These are phyloP conservation scores for Globisporangium viniferum DNA, from an alignment of 352 stramenopile species.

Conservation along the genomic window DNA sequence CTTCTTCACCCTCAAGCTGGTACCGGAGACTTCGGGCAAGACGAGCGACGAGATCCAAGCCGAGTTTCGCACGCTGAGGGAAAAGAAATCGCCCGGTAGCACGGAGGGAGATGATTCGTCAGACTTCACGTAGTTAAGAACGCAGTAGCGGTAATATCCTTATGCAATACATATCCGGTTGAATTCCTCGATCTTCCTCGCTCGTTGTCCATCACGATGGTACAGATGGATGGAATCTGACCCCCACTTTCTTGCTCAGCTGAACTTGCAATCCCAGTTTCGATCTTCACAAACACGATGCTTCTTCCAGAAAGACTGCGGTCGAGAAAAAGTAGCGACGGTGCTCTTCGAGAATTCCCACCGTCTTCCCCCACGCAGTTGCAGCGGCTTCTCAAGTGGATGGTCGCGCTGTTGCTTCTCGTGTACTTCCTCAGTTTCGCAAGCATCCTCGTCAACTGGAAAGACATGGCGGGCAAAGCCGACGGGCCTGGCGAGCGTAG, in stretches of 20 bases:
- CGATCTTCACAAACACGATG: neutral
- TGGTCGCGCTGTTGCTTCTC: conserved; percentile 1
- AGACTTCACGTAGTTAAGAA: neutral
- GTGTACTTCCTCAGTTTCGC: conserved; percentile 25
- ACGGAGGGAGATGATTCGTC: neutral
- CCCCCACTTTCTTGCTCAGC: neutral
- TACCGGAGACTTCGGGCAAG: conserved; percentile 62
- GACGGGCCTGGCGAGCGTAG: conserved; percentile 13
- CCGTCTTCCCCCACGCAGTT: neutral
- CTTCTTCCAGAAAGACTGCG: neutral
- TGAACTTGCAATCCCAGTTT: too few species aligned
- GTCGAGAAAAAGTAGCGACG: neutral
- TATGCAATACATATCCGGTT: neutral
- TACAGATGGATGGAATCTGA: neutral
- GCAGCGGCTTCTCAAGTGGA: neutral
- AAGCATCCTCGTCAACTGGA: conserved; percentile 32
- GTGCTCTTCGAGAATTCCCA: neutral
- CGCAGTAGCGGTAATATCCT: neutral
- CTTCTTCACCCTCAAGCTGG: conserved; percentile 37
- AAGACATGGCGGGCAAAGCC: conserved; percentile 13
- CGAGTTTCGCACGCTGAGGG: conserved; percentile 26
- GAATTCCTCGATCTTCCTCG: neutral
- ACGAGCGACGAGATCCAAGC: conserved; percentile 59
- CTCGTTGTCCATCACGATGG: neutral
- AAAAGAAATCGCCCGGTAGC: neutral